Percentiles rank a stretch among this genome's conserved stretches.
phyloP scores from a whole-genome alignment of 2,329 filamentous ascomycete genomes.

The Sclerotinia minor region DNA sequence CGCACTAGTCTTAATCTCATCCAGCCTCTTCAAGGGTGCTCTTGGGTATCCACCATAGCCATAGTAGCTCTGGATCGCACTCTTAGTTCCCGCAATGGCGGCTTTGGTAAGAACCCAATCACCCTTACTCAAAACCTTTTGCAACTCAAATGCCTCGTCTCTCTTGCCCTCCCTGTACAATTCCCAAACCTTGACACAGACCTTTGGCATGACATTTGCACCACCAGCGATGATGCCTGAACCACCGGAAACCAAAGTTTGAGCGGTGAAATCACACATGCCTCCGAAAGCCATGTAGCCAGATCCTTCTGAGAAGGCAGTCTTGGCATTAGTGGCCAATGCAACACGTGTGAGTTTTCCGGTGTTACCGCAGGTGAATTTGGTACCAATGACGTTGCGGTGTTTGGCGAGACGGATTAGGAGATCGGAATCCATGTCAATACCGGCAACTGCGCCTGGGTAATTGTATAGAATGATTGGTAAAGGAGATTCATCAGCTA shows the following conservation, averaged over 20 bases:
- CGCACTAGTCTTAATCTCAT: conserved; percentile 53
- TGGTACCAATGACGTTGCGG: conserved; percentile 82
- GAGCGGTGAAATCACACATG: conserved; percentile 83
- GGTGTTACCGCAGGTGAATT: conserved; percentile 90
- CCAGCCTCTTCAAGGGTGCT: conserved; percentile 67
- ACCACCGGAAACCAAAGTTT: conserved; percentile 76
- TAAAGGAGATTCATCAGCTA: conserved; percentile 73
- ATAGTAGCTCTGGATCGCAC: conserved; percentile 75
- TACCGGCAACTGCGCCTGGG: conserved; percentile 80
- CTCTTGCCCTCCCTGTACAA: conserved; percentile 71
- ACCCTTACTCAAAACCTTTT: conserved; percentile 73
- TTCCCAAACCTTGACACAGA: conserved; percentile 76
- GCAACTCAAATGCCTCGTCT: conserved; percentile 72
- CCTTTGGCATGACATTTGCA: conserved; percentile 82
- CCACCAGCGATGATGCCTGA: conserved; percentile 83
- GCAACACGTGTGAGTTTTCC: conserved; percentile 86
- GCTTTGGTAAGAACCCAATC: conserved; percentile 84
- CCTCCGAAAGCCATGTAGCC: conserved; percentile 86
- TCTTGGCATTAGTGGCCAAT: conserved; percentile 68
- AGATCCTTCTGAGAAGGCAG: conserved; percentile 57
- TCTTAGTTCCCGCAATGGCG: conserved; percentile 84
- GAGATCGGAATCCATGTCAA: conserved; percentile 87
- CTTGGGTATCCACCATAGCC: conserved; percentile 80
- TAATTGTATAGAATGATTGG: conserved; percentile 91
- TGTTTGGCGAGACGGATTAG: conserved; percentile 77